phyloP scores from a whole-genome alignment of 2,329 filamentous ascomycete genomes.

The Samsoniella hepiali region DNA sequence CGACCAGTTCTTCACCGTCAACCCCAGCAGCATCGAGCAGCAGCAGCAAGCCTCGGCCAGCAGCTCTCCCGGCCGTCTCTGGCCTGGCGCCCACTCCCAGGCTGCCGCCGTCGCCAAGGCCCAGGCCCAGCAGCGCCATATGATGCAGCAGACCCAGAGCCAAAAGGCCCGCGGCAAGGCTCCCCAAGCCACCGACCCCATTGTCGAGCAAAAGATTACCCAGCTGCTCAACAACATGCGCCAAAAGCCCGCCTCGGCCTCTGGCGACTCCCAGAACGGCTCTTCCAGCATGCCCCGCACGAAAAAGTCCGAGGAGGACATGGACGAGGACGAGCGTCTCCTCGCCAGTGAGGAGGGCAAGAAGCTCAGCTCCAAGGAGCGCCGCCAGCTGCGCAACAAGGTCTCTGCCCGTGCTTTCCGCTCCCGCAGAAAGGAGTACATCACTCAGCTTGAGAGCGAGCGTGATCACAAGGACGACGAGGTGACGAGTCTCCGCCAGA shows the following conservation, averaged over 20 bases:
- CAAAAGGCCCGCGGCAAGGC: constrained; percentile 48
- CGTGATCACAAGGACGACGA: constrained; percentile 81
- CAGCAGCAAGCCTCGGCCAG: constrained; percentile 42
- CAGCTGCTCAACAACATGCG: constrained; percentile 91
- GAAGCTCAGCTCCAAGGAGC: constrained; percentile 97
- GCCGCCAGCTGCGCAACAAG: constrained; percentile 96
- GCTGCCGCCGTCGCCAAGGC: constrained; percentile 70
- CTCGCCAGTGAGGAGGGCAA: constrained; percentile 97
- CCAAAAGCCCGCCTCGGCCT: constrained; percentile 59
- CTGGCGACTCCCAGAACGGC: constrained; percentile 43
- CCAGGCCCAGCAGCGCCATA: constrained; percentile 65
- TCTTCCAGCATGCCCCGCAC: constrained; percentile 67
- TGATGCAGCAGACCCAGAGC: constrained; percentile 44
- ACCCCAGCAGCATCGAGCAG: constrained; percentile 69
- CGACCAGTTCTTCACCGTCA: constrained; percentile 65
- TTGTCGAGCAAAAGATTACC: constrained; percentile 89
- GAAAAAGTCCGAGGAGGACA: constrained; percentile 95
- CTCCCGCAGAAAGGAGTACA: constrained; percentile 98
- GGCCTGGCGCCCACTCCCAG: constrained; percentile 91
- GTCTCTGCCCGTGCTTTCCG: constrained; percentile 97
- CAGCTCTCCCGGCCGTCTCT: constrained; percentile 65
- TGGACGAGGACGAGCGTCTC: constrained; percentile 95
- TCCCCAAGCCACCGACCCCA: constrained; percentile 58
- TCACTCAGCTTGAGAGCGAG: constrained; percentile 87
- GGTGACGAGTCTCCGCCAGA: constrained; percentile 71